phyloP scores from a whole-genome alignment of 148 eudicot genomes.

The Cornus kousa region DNA sequence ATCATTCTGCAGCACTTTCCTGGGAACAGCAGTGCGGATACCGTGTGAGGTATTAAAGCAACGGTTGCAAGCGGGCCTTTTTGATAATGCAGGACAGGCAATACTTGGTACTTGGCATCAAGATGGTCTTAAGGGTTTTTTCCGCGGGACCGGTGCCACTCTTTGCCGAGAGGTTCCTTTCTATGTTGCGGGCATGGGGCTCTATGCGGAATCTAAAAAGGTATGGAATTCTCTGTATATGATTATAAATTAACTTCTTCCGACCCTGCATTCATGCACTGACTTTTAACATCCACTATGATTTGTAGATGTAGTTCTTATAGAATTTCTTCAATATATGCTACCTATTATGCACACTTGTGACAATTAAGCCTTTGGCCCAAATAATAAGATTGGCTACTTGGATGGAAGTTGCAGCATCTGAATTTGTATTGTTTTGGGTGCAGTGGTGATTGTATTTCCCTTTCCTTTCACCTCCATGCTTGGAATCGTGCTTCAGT shows the following conservation, averaged over 20 bases:
- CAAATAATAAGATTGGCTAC: neutral
- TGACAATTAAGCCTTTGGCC: neutral
- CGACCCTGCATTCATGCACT: neutral
- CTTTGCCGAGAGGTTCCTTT: conserved; percentile 84
- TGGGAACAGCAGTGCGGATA: conserved; percentile 80
- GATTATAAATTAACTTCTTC: neutral
- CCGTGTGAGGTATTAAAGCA: conserved; percentile 86
- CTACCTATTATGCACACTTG: neutral
- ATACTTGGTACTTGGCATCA: conserved; percentile 78
- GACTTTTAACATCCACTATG: conserved; percentile 6
- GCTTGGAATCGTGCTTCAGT: neutral
- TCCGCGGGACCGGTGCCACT: conserved; percentile 89
- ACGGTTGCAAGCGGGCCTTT: conserved; percentile 76
- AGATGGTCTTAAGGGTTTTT: conserved; percentile 81
- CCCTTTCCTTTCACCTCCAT: neutral
- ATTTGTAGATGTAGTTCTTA: neutral
- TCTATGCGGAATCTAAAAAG: conserved; percentile 81
- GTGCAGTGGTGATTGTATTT: neutral
- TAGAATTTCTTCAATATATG: neutral
- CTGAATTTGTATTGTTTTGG: neutral
- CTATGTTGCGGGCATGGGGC: conserved; percentile 92
- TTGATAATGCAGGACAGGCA: conserved; percentile 75
- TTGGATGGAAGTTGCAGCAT: neutral
- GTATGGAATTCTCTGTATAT: conserved; percentile 20
- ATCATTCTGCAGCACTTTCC: conserved; percentile 77